phyloP scores from a whole-genome alignment of 176 grass and related monocot species.

The Saccharum spontaneum region DNA sequence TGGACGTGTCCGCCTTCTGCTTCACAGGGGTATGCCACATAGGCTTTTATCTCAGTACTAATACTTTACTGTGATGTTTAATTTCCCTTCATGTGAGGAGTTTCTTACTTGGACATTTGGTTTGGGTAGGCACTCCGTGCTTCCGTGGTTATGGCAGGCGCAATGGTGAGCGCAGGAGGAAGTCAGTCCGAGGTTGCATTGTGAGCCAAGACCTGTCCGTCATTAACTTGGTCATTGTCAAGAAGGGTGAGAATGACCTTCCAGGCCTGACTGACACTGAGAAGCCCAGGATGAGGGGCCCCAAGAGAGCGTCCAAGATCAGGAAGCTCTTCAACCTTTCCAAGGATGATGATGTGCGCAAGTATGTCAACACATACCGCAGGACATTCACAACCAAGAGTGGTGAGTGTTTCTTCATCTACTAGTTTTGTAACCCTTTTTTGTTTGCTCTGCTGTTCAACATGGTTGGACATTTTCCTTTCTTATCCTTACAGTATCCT shows the following conservation, averaged over 20 bases:
- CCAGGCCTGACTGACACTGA: slow-evolving; percentile 78
- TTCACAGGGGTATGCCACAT: slow-evolving; percentile 61
- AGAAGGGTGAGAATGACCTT: slow-evolving; percentile 91
- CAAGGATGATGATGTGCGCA: slow-evolving; percentile 92
- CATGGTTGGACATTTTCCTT: background rate
- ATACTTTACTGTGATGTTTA: background rate
- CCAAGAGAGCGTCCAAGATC: slow-evolving; percentile 91
- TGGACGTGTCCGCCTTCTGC: slow-evolving; percentile 76
- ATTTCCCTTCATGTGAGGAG: background rate
- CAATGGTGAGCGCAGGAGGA: slow-evolving; percentile 81
- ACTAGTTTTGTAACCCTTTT: background rate
- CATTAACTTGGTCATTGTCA: slow-evolving; percentile 84
- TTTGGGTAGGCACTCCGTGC: slow-evolving; percentile 61
- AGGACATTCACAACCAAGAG: slow-evolving; percentile 76
- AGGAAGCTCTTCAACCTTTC: slow-evolving; percentile 84
- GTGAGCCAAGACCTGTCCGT: slow-evolving; percentile 83
- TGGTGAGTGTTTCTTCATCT: slow-evolving; percentile 26
- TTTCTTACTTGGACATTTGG: background rate
- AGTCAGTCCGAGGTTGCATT: slow-evolving; percentile 90
- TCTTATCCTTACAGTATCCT: background rate
- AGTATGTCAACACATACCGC: slow-evolving; percentile 88
- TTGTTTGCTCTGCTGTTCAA: background rate
- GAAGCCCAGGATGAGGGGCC: slow-evolving; percentile 96
- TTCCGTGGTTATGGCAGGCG: slow-evolving; percentile 84
- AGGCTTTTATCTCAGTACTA: background rate